Percentiles rank a stretch among this genome's conserved stretches.
These are phyloP conservation scores for Xylaria sp. DNA, from an alignment of 2,329 filamentous ascomycete species.

Conservation along the genomic window DNA sequence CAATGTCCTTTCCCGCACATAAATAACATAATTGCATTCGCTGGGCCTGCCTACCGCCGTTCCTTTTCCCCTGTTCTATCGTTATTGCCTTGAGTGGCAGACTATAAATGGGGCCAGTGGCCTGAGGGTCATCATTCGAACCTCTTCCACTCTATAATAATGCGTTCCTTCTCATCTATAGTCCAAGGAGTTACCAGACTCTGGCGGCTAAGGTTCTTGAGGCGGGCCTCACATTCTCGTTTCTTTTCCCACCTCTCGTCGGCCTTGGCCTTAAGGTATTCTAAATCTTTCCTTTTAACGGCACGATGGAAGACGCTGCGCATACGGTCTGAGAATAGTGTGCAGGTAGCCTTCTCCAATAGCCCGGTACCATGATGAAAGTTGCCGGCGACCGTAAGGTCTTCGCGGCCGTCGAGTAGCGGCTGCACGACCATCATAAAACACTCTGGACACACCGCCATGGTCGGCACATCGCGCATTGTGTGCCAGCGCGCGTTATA, in stretches of 20 bases:
- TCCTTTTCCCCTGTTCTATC: neutral
- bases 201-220: conserved; percentile 36
- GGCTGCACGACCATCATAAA: conserved; percentile 84
- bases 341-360: conserved; percentile 68
- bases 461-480: conserved; percentile 77
- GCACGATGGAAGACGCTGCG: conserved; percentile 75
- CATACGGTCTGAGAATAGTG: conserved; percentile 86
- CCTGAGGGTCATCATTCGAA: conserved; percentile 60
- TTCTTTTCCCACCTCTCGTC: conserved; percentile 71
- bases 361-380: conserved; percentile 72
- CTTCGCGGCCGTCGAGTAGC: conserved; percentile 61
- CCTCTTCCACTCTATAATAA: conserved; percentile 67
- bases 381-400: conserved; percentile 65
- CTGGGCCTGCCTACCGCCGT: neutral
- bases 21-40: conserved; percentile 11
- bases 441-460: conserved; percentile 89
- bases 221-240: conserved; percentile 57
- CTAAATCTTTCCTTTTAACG: conserved; percentile 73
- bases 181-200: conserved; percentile 53
- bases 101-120: neutral
- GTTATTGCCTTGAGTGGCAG: neutral
- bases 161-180: conserved; percentile 58
- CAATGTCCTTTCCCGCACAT: neutral
- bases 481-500: conserved; percentile 78
- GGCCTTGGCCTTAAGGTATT: conserved; percentile 68